Evolutionary conservation across 345 rosid species (phyloP).

Genomic region (Hypericum perforatum): DNA sequence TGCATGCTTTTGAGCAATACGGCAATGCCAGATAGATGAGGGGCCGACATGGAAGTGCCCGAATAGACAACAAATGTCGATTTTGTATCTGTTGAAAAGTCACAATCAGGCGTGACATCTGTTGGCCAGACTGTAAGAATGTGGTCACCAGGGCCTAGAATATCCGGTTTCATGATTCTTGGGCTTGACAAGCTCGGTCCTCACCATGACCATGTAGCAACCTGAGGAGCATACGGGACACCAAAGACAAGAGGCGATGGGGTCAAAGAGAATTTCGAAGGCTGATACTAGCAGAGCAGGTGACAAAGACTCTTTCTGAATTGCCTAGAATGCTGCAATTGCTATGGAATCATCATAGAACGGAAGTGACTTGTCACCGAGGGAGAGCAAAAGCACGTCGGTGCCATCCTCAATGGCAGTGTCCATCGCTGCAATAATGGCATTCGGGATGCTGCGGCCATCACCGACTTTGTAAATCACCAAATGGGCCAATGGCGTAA

Average conservation of each 20-base stretch:
- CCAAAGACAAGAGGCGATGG: background rate
- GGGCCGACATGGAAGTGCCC: background rate
- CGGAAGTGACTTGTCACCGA: background rate
- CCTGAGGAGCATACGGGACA: background rate
- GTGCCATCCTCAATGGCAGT: background rate
- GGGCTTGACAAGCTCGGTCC: background rate
- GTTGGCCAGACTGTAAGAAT: background rate
- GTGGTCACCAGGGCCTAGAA: background rate
- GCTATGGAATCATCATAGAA: background rate
- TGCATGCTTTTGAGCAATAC: background rate
- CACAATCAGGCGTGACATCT: too few species aligned
- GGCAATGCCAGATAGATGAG: background rate
- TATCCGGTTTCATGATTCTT: background rate
- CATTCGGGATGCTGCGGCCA: background rate
- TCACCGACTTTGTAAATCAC: background rate
- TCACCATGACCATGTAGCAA: background rate
- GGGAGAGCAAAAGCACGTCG: slow-evolving; percentile 2
- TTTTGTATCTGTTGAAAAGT: background rate
- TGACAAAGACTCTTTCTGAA: slow-evolving; percentile 2
- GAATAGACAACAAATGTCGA: background rate
- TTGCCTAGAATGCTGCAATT: background rate
- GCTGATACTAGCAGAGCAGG: background rate
- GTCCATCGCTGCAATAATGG: background rate
- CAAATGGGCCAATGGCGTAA: background rate
- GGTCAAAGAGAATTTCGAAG: background rate